Evolutionary conservation across 208 protist species (phyloP).

Genomic region (Leishmania aethiopica): DNA sequence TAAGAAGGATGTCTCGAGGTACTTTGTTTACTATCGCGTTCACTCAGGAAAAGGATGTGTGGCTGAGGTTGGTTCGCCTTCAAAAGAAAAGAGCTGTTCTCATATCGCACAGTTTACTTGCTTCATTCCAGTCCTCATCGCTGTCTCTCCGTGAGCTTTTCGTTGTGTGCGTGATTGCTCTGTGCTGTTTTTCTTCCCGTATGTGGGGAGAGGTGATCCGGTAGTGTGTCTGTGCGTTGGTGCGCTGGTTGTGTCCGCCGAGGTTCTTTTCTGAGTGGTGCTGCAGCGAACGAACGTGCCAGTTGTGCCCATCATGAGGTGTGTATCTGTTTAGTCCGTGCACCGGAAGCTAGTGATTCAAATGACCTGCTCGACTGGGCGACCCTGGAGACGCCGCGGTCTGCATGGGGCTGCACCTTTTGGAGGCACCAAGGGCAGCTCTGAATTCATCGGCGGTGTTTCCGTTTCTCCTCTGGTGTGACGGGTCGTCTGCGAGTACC

Average conservation of each 20-base stretch:
- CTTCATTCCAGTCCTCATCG: background rate
- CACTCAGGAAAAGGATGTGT: background rate
- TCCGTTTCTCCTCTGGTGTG: background rate
- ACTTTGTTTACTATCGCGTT: constrained; percentile 4
- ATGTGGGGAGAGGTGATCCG: background rate
- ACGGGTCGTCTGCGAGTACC: background rate
- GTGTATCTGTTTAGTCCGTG: background rate
- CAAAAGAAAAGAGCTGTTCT: background rate
- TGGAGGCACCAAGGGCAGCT: background rate
- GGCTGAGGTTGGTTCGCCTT: background rate
- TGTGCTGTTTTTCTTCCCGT: background rate
- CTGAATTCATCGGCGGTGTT: background rate
- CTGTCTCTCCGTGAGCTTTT: background rate
- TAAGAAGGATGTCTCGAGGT: background rate
- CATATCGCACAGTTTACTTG: background rate
- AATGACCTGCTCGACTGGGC: background rate
- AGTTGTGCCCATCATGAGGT: background rate
- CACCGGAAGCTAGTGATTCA: background rate
- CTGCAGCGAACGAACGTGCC: background rate
- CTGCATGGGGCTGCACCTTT: background rate
- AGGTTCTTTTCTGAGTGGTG: background rate
- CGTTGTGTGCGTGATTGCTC: too few relatives aligned
- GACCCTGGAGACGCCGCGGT: too few relatives aligned
- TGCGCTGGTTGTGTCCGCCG: background rate
- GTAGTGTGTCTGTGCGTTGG: background rate